Conservation (phyloP, 1,284 basidiomycete species). For the Rhodotorula sp. region DNA sequence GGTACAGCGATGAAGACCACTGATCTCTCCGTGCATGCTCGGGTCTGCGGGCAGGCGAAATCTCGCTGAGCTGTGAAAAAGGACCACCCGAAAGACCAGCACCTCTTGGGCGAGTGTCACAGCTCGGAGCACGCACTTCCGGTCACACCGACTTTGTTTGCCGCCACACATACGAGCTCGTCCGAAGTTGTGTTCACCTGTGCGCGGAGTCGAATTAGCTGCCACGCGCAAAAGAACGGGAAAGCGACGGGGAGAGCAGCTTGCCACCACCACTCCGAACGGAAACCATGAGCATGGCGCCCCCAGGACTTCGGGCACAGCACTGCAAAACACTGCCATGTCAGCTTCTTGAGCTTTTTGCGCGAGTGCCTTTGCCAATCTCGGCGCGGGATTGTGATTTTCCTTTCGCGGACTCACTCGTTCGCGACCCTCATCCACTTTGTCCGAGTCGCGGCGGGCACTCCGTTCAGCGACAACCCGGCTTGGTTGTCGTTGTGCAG, state of each 20-base stretch:
- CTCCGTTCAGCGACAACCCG: constrained; percentile 24
- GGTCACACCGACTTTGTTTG: constrained; percentile 42
- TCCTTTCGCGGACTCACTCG: constrained; percentile 3
- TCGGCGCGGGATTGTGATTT: background rate
- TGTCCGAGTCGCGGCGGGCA: background rate
- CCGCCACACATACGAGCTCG: constrained; percentile 44
- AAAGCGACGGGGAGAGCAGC: constrained; percentile 1
- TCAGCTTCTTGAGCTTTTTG: too few species aligned
- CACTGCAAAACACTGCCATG: background rate
- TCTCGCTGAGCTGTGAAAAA: background rate
- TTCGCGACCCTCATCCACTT: constrained; percentile 22
- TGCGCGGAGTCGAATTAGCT: background rate
- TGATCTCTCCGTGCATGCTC: constrained; percentile 43
- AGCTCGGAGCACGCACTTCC: constrained; percentile 24
- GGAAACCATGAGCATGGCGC: constrained; percentile 35
- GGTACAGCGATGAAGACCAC: constrained; percentile 41
- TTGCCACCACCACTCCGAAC: constrained; percentile 39
- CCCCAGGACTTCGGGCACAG: constrained; percentile 25
- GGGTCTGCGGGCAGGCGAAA: constrained; percentile 28
- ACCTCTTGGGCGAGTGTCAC: background rate
- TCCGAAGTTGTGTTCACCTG: constrained; percentile 44
- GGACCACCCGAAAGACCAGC: background rate
- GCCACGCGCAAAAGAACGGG: background rate
- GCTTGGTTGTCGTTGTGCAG: constrained; percentile 39
- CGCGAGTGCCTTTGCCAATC: too few species aligned